Conservation (phyloP, 1,284 basidiomycete species). For the Pterula multifida region DNA sequence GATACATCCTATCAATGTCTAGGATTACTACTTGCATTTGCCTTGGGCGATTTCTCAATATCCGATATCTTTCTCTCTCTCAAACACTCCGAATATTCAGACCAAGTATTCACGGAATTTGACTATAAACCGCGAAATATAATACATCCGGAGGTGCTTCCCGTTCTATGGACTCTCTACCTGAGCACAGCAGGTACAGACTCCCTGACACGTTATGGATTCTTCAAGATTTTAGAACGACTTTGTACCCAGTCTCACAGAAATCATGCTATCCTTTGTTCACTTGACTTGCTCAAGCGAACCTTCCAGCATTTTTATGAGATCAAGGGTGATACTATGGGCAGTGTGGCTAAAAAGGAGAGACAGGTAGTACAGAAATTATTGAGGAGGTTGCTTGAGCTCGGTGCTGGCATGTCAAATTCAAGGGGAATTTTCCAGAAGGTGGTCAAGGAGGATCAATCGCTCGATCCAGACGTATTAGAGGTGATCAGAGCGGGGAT, state of each 20-base stretch:
- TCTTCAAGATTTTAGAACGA: constrained; percentile 51
- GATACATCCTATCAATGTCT: constrained; percentile 38
- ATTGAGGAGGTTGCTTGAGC: constrained; percentile 50
- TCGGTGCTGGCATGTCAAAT: constrained; percentile 53
- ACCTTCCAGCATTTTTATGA: constrained; percentile 35
- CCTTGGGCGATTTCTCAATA: constrained; percentile 48
- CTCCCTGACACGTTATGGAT: constrained; percentile 29
- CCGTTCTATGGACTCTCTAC: constrained; percentile 37
- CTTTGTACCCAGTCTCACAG: constrained; percentile 47
- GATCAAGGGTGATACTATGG: constrained; percentile 14
- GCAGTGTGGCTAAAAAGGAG: constrained; percentile 28
- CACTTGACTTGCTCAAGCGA: constrained; percentile 37
- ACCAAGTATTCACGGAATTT: constrained; percentile 22
- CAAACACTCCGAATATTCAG: constrained; percentile 13
- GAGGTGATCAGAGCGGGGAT: constrained; percentile 57
- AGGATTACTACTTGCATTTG: constrained; percentile 51
- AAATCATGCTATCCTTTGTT: constrained; percentile 55
- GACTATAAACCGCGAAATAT: constrained; percentile 37
- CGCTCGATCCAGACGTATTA: constrained; percentile 48
- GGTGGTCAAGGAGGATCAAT: constrained; percentile 32
- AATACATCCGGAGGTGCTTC: constrained; percentile 28
- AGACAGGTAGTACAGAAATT: constrained; percentile 47
- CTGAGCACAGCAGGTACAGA: constrained; percentile 14
- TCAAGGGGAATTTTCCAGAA: constrained; percentile 47
- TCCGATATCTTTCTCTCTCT: constrained; percentile 37